Conservation (phyloP, 164 flowering plant genomes). For the Macadamia tetraphylla region DNA sequence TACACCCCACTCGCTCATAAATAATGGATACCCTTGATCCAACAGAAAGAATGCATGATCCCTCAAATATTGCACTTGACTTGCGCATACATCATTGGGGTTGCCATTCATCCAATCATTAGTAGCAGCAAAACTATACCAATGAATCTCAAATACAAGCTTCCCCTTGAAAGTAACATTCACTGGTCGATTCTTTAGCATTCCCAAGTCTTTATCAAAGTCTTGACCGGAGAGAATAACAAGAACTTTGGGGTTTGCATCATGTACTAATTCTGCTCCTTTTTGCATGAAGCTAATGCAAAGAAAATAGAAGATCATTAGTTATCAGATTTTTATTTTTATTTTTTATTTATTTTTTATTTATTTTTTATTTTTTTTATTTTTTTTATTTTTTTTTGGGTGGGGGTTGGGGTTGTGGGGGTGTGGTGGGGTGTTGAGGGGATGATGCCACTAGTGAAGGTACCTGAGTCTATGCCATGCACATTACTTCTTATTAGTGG, state of each 20-base stretch:
- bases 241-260: slow-evolving; percentile 67
- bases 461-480: too few relatives aligned
- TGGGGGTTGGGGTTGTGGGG: too few relatives aligned
- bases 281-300: slow-evolving; percentile 58
- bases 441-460: too few relatives aligned
- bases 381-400: too few relatives aligned
- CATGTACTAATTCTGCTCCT: slow-evolving; percentile 88
- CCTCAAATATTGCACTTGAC: slow-evolving; percentile 31
- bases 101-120: slow-evolving; percentile 48
- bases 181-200: slow-evolving; percentile 35
- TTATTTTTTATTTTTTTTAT: too few relatives aligned
- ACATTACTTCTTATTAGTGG: too few relatives aligned
- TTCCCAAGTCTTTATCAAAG: slow-evolving; percentile 61
- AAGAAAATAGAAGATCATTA: background rate
- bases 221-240: slow-evolving; percentile 76
- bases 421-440: too few relatives aligned
- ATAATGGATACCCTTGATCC: slow-evolving; percentile 64
- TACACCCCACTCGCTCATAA: slow-evolving; percentile 75
- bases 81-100: slow-evolving; percentile 65
- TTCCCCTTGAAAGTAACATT: slow-evolving; percentile 50
- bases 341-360: too few relatives aligned
- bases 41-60: slow-evolving; percentile 42
- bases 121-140: slow-evolving; percentile 67
- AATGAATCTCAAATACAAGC: slow-evolving; percentile 65
- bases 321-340: too few relatives aligned